Evolutionary conservation across 352 stramenopile genomes (phyloP).

Genomic region (Phytophthora tentaculata): DNA sequence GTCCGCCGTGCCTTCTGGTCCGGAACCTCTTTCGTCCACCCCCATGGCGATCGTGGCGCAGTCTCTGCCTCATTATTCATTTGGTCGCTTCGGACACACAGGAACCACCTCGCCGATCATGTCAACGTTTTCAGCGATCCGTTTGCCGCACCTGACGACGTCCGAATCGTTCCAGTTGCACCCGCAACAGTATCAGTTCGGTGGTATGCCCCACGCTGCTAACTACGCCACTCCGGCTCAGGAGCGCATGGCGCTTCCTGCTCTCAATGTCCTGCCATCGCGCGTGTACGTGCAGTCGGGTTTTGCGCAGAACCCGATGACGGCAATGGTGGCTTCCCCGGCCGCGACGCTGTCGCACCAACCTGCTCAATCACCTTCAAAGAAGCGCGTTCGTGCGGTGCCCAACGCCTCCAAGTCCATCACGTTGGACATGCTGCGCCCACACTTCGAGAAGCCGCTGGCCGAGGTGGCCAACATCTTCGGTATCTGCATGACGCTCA

Average conservation of each 20-base stretch:
- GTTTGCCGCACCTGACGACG: conserved; percentile 31
- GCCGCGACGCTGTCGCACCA: conserved; percentile 22
- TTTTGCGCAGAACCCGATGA: conserved; percentile 26
- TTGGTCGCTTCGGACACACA: conserved; percentile 33
- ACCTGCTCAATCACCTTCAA: conserved; percentile 45
- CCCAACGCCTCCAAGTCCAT: conserved; percentile 84
- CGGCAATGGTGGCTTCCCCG: conserved; percentile 36
- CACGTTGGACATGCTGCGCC: conserved; percentile 70
- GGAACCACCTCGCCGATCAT: conserved; percentile 14
- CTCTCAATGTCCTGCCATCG: conserved; percentile 47
- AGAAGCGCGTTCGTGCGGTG: conserved; percentile 77
- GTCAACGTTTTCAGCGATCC: conserved; percentile 32
- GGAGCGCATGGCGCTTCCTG: conserved; percentile 67
- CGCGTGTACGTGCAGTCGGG: conserved; percentile 19
- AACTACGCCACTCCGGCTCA: conserved; percentile 35
- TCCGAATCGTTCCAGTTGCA: conserved; percentile 29
- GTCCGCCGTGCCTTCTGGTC: conserved; percentile 38
- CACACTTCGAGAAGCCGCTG: conserved; percentile 80
- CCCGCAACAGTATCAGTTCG: conserved; percentile 33
- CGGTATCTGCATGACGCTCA: conserved; percentile 84
- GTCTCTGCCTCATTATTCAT: conserved; percentile 40
- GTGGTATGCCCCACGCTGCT: conserved; percentile 26
- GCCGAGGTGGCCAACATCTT: conserved; percentile 77
- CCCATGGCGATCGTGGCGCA: conserved; percentile 14
- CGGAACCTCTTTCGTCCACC: conserved; percentile 13